Percentiles rank a stretch among this genome's conserved stretches.
Conservation (phyloP, 768 basidiomycete species). For the Grammothele lineata region DNA sequence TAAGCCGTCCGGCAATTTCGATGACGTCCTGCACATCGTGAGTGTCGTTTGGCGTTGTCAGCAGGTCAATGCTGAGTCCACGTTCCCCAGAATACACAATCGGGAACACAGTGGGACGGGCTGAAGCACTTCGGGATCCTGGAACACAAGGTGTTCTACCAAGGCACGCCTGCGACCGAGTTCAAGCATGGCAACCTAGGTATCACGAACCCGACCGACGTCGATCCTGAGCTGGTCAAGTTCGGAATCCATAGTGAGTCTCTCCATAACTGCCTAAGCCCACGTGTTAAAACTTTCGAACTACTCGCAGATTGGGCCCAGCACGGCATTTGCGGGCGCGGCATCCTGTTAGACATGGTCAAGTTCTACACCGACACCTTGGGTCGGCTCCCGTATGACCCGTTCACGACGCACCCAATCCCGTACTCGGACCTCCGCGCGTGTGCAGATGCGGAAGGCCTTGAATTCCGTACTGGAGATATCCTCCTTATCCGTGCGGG, state of each 20-base stretch:
- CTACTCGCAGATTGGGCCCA: constrained; percentile 50
- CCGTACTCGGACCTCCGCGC: constrained; percentile 50
- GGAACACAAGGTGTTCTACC: constrained; percentile 55
- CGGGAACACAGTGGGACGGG: constrained; percentile 70
- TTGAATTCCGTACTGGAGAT: constrained; percentile 55
- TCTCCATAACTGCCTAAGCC: too few relatives aligned
- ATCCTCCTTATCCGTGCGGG: constrained; percentile 58
- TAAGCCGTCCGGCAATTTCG: neutral
- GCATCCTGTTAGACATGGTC: constrained; percentile 63
- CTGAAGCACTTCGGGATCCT: constrained; percentile 52
- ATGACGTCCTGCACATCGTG: constrained; percentile 24
- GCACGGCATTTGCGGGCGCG: constrained; percentile 67
- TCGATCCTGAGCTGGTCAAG: constrained; percentile 43
- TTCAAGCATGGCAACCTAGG: constrained; percentile 43
- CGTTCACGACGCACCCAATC: constrained; percentile 54
- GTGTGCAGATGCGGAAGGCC: constrained; percentile 54
- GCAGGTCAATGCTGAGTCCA: neutral
- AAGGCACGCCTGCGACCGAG: constrained; percentile 43
- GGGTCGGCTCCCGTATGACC: constrained; percentile 52
- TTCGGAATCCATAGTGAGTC: constrained; percentile 61
- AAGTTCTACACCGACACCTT: constrained; percentile 40
- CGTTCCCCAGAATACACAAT: constrained; percentile 57
- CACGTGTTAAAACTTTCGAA: too few relatives aligned
- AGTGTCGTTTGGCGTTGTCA: neutral
- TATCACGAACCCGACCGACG: constrained; percentile 43